These are phyloP conservation scores for Chrysochromulina parva DNA, from an alignment of 78 protist species.

Conservation along the genomic window DNA sequence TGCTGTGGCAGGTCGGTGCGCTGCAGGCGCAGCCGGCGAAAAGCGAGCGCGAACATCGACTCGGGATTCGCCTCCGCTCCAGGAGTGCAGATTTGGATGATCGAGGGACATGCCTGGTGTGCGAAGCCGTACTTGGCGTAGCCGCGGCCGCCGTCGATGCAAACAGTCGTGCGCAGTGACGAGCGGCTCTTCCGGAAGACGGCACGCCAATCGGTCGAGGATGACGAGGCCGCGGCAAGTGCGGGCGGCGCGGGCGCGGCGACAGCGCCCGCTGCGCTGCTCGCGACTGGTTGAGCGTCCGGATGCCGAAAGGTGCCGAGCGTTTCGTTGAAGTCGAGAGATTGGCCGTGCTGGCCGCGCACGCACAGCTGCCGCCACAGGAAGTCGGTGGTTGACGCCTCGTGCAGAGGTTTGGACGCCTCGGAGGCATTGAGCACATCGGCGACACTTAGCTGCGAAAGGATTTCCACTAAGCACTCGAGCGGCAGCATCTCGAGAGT, in stretches of 20 bases:
- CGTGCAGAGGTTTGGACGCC: background rate
- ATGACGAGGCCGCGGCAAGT: background rate
- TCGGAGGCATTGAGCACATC: background rate
- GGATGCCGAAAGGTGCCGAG: conserved; percentile 3
- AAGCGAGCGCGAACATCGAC: background rate
- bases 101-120: background rate
- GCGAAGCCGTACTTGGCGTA: conserved; percentile 6
- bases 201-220: background rate
- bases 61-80: background rate
- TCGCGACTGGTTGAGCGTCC: background rate
- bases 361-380: background rate
- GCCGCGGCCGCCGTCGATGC: conserved; percentile 13
- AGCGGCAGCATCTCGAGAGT: background rate
- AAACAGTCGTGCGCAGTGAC: background rate
- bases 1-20: background rate
- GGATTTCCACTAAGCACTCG: background rate
- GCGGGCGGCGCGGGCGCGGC: background rate
- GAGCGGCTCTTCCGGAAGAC: background rate
- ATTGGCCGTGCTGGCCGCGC: background rate
- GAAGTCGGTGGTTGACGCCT: background rate
- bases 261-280: background rate
- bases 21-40: background rate
- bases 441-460: background rate
- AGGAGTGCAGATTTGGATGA: background rate
- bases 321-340: background rate